Percentiles rank a stretch among this genome's conserved stretches.
Conservation (phyloP, 1,284 basidiomycete genomes). For the Boletus subluridellus region DNA sequence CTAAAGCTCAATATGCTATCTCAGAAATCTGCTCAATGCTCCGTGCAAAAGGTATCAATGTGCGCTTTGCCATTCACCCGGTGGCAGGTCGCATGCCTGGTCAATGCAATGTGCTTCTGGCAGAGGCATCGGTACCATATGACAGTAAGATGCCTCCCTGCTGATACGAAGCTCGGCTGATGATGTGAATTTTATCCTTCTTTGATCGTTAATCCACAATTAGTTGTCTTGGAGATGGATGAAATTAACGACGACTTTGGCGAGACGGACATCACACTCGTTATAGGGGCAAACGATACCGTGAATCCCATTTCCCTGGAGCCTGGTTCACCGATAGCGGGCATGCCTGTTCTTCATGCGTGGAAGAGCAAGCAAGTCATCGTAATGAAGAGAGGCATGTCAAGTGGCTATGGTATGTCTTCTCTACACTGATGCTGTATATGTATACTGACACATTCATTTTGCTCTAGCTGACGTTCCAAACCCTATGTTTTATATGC, state of each 20-base stretch:
- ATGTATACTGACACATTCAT: constrained; percentile 2
- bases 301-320: constrained; percentile 88
- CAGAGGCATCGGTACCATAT: constrained; percentile 84
- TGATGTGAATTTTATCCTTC: neutral
- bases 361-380: constrained; percentile 90
- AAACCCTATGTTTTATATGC: constrained; percentile 88
- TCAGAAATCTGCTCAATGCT: constrained; percentile 75
- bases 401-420: constrained; percentile 70
- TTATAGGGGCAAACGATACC: constrained; percentile 87
- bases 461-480: constrained; percentile 67
- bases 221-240: constrained; percentile 87
- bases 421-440: constrained; percentile 3
- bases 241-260: constrained; percentile 87
- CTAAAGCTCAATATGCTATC: constrained; percentile 84
- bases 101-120: constrained; percentile 82
- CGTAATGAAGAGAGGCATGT: constrained; percentile 86
- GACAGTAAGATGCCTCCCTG: constrained; percentile 57
- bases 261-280: constrained; percentile 79
- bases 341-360: constrained; percentile 84
- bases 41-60: constrained; percentile 67
- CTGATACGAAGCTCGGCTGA: neutral
- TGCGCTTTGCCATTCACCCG: constrained; percentile 66
- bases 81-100: constrained; percentile 78
- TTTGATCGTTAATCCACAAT: neutral
- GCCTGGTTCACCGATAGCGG: constrained; percentile 78